Conservation (phyloP, 768 basidiomycete genomes). For the Xerocomus potaroensis region DNA sequence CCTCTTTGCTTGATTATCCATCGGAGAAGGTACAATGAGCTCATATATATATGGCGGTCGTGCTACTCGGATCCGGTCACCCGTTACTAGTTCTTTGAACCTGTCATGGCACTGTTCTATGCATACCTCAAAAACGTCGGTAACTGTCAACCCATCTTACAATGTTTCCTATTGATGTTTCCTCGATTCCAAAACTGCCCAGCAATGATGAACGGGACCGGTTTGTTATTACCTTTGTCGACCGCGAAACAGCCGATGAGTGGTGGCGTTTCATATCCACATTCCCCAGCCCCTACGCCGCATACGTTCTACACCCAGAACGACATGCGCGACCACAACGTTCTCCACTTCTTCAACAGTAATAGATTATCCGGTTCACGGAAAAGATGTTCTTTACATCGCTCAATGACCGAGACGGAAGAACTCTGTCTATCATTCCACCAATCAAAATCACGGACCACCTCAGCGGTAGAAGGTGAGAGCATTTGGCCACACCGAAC, state of each 20-base stretch:
- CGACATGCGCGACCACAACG: background rate
- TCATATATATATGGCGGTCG: background rate
- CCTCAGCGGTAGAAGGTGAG: constrained; percentile 2
- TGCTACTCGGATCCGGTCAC: too few species aligned
- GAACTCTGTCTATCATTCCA: background rate
- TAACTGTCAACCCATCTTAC: background rate
- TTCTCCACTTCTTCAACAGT: background rate
- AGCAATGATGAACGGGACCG: background rate
- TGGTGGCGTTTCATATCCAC: constrained; percentile 24
- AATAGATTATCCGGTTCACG: background rate
- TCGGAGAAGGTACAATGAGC: background rate
- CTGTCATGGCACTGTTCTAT: background rate
- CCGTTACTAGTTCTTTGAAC: background rate
- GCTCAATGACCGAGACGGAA: background rate
- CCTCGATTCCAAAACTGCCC: too few species aligned
- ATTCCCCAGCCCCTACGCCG: constrained; percentile 1
- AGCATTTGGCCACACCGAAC: too few species aligned
- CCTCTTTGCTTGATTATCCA: too few species aligned
- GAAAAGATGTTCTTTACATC: constrained; percentile 2
- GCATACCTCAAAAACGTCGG: constrained; percentile 1
- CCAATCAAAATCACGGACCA: background rate
- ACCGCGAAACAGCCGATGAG: constrained; percentile 21
- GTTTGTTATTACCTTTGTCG: constrained; percentile 21
- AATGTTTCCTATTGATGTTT: too few species aligned
- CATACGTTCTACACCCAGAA: constrained; percentile 1